Percentiles rank a stretch among this genome's conserved stretches.
phyloP scores from a whole-genome alignment of 2,329 filamentous ascomycete species.

The Ophiostoma perfectum region DNA sequence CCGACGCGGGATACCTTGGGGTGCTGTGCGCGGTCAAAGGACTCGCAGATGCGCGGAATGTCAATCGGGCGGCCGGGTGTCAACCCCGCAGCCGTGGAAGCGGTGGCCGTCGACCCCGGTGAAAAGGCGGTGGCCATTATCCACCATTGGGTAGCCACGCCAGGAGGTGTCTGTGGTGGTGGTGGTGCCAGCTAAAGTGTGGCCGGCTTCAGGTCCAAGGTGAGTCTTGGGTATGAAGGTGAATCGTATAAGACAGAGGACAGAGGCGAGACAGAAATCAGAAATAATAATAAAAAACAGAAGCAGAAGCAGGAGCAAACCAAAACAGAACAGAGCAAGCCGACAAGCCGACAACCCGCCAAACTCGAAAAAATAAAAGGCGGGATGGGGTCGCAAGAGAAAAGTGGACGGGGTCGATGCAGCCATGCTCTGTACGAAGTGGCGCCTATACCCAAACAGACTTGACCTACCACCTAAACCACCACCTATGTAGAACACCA shows the following conservation, averaged over 20 bases:
- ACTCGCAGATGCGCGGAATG: slow-evolving; percentile 6
- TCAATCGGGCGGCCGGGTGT: not conserved
- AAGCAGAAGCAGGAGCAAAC: not conserved
- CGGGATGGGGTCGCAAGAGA: slow-evolving; percentile 2
- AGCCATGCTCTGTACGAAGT: not conserved
- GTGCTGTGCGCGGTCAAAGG: not conserved
- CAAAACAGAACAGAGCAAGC: not conserved
- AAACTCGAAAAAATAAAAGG: slow-evolving; percentile 9
- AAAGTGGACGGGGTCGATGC: slow-evolving; percentile 12
- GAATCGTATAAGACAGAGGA: not conserved
- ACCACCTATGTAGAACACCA: not conserved
- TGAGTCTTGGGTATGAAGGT: too few relatives aligned
- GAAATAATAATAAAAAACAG: not conserved
- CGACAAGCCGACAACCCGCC: not conserved
- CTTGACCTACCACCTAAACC: not conserved
- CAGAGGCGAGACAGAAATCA: not conserved
- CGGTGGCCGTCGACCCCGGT: not conserved
- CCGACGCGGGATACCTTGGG: slow-evolving; percentile 1
- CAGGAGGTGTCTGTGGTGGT: not conserved
- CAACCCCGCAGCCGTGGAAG: not conserved
- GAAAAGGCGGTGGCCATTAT: slow-evolving; percentile 14
- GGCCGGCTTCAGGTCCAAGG: not conserved
- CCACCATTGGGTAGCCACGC: not conserved
- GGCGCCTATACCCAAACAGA: slow-evolving; percentile 3
- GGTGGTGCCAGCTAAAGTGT: not conserved